Base-by-base conservation (phyloP, 306 rosid genomes). In the Cucurbita maxima region DNA sequence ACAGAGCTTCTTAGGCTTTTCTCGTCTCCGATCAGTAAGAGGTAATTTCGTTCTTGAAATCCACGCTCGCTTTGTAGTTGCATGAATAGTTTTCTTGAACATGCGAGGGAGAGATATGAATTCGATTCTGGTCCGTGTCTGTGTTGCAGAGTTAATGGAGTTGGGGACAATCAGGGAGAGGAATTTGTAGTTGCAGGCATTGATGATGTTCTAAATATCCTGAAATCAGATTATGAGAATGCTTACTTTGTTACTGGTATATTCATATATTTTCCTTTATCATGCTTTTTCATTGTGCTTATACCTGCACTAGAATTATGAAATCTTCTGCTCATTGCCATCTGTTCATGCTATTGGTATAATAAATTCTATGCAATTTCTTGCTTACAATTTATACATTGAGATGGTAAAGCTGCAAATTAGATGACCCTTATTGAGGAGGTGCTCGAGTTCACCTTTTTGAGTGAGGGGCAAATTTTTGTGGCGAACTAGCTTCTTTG, bases 231-330 rank as follows among this genome's bases (percentile, higher is more conserved):
- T 74, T 85, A 82, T 30, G 77, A 78, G 77, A 86, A 92, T 7
- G 89, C 86, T 61, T 92, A 92, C 81, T 90, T 92, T 45, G 93
- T 90, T 22, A 88, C 96, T 16, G 98, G 92, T 92, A 64, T 40
- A n/a, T 20, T 19, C 13, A 44, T 36, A 2, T 44, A 36, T n/a
- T 41, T 38, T 38, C 53, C 34, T 40, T 5, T 41, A 48, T 5
- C 50, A 67, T 45, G 6, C 20, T 44, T 67, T 1, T 0, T 30
- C 34, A 30, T 30, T 45, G 50, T 10, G 50, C 38, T 37, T 14
- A 14, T 15, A 4, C 6, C 14, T 16, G 40, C 16, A 61, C 47
- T 37, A 7, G 13, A 61, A 36, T 14, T 13, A 60, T 37, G 45
- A 36, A 36, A 37, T 15, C 48, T 8, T 4, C 13, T 1, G 41